phyloP scores from a whole-genome alignment of 2,329 filamentous ascomycete genomes.

The Penicillium sp. region DNA sequence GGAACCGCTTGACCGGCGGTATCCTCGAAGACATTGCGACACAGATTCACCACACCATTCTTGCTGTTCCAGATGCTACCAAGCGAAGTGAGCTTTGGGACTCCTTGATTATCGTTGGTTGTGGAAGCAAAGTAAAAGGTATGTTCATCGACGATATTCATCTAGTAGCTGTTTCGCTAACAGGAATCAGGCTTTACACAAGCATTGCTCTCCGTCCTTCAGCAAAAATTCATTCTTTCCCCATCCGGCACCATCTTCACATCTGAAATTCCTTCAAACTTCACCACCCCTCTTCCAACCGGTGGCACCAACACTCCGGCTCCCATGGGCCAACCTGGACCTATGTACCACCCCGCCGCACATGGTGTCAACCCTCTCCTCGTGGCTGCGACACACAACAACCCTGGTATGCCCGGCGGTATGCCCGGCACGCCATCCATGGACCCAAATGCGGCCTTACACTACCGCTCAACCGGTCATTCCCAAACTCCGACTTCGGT shows the following conservation, averaged over 20 bases:
- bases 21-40: conserved; percentile 81
- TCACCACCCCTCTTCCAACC: conserved; percentile 85
- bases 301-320: conserved; percentile 82
- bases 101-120: conserved; percentile 84
- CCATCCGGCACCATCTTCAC: conserved; percentile 96
- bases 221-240: conserved; percentile 80
- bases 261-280: conserved; percentile 88
- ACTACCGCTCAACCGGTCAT: conserved; percentile 59
- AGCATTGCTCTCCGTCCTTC: conserved; percentile 74
- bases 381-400: conserved; percentile 71
- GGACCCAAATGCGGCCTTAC: conserved; percentile 35
- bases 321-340: conserved; percentile 43
- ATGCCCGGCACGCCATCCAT: conserved; percentile 37
- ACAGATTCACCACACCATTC: conserved; percentile 77
- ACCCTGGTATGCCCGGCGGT: conserved; percentile 35
- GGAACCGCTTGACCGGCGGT: conserved; percentile 48
- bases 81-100: conserved; percentile 90
- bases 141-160: conserved; percentile 11
- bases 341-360: conserved; percentile 54
- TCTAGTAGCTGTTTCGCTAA: conserved; percentile 6
- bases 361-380: conserved; percentile 81
- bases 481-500: conserved; percentile 79
- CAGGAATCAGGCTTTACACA: conserved; percentile 71
- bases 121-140: conserved; percentile 67
- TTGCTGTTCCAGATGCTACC: conserved; percentile 76